A percentile compares a stretch with the other conserved stretches of the same genome.
Conservation (phyloP, 73 alveolate species). For the Durusdinium trenchii region DNA sequence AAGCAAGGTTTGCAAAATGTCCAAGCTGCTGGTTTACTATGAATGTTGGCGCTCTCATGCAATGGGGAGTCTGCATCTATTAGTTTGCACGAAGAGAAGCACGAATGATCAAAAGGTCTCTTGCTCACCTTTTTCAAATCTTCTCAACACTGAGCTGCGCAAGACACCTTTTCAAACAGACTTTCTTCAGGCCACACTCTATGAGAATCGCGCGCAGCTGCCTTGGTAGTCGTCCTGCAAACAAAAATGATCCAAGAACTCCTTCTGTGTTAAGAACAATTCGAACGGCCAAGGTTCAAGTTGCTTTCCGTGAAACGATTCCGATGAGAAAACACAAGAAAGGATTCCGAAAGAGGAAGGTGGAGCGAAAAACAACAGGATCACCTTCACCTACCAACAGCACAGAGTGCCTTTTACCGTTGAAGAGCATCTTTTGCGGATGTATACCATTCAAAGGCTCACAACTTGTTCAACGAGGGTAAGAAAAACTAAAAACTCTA, state of each 20-base stretch:
- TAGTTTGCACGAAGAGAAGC: too few relatives aligned
- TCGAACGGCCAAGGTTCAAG: too few relatives aligned
- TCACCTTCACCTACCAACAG: slow-evolving; percentile 55
- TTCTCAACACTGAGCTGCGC: background rate
- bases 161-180: background rate
- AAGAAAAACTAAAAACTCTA: too few relatives aligned
- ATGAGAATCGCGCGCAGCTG: too few relatives aligned
- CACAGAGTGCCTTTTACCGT: slow-evolving; percentile 56
- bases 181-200: background rate
- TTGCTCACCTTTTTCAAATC: background rate
- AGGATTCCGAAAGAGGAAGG: background rate
- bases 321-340: too few relatives aligned
- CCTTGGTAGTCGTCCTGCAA: background rate
- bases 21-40: background rate
- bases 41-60: too few relatives aligned
- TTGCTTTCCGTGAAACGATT: too few relatives aligned
- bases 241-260: background rate
- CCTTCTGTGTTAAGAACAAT: too few relatives aligned
- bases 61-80: too few relatives aligned
- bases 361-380: slow-evolving; percentile 43
- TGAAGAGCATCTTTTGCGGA: slow-evolving; percentile 51
- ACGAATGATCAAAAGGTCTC: background rate
- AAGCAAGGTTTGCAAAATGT: too few relatives aligned
- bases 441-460: slow-evolving; percentile 39
- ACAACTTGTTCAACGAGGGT: too few relatives aligned